A percentile compares a stretch with the other conserved stretches of the same genome.
Evolutionary conservation across 371 early-diverging fungal species (phyloP).

Genomic region (Smittium culicis): DNA sequence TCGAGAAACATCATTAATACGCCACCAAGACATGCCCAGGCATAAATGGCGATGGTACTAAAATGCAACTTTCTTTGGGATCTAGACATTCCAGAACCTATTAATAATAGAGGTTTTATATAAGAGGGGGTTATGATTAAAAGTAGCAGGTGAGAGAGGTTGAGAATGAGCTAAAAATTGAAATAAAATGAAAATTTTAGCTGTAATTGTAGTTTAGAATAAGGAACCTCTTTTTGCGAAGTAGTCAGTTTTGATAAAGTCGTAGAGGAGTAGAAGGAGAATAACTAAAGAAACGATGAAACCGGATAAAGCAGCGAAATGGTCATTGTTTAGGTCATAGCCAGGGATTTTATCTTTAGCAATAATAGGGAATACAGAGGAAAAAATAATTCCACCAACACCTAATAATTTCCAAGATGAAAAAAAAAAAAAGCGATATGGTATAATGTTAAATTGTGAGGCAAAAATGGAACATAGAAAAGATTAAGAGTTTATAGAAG

Average conservation of each 20-base stretch:
- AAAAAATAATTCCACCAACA: neutral
- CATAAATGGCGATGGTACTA: constrained; percentile 8
- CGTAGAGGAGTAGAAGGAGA: neutral
- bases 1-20: neutral
- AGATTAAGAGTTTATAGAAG: neutral
- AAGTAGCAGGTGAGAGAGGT: too few relatives aligned
- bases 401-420: neutral
- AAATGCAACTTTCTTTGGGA: neutral
- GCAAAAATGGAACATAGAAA: too few relatives aligned
- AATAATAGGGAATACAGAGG: neutral
- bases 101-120: neutral
- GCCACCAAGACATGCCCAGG: constrained; percentile 8
- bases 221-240: neutral
- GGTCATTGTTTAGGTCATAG: neutral
- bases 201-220: too few relatives aligned
- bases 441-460: too few relatives aligned
- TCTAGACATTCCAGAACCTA: constrained; percentile 9
- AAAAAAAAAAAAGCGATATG: neutral
- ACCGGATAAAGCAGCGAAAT: neutral
- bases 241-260: neutral
- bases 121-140: too few relatives aligned
- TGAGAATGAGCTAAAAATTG: too few relatives aligned
- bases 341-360: neutral
- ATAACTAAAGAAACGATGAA: neutral
- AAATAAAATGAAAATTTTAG: too few relatives aligned